Evolutionary conservation across 257 asterid species (phyloP), one percentile per base, ranked within the genome.

Genomic region (Fraxinus americana): DNA sequence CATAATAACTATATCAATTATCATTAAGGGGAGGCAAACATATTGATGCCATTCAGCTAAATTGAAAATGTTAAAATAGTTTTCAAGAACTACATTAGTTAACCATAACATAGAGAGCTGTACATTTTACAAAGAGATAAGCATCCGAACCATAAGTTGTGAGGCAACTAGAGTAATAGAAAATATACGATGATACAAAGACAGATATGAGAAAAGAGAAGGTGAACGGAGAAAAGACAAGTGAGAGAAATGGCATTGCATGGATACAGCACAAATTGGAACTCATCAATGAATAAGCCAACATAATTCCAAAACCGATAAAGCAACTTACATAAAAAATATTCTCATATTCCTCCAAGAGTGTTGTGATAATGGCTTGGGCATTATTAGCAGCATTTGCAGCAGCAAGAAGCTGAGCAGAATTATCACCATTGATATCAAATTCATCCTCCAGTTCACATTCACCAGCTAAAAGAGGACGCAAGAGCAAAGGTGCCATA

Each of bases 401-500:
- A 71, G 97, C 98, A 80, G 98, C 98, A 63, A 93, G 92, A 82
- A 93, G 91, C 87, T 93, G 97, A 67, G 98, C 88, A 72, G 97
- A 88, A 87, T 88, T 90, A 84, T 89, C 98, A 71, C 94, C 96
- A 72, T 88, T 90, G 59, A 79, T 72, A 63, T 91, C 97, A 86
- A 81, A 89, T 79, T 89, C 96, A 78, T 92, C 97, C 84, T 92
- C 98, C 77, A 89, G 32, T 83, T 92, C 98, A 68, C 98, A 93
- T 87, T 93, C 98, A 72, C 98, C 98, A 16, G 96, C 95, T 83
- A 93, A 87, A 78, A 93, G 97, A 43, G 98, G 98, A 13, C 97
- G 97, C 89, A 93, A 88, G 74, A 93, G 96, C 92, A 93, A 87
- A 8, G 98, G 98, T 23, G 98, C 97, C 98, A 93, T 93, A 85